These are phyloP conservation scores for Anethum foeniculum DNA, from an alignment of 140 eudicot genomes.

Conservation along the genomic window DNA sequence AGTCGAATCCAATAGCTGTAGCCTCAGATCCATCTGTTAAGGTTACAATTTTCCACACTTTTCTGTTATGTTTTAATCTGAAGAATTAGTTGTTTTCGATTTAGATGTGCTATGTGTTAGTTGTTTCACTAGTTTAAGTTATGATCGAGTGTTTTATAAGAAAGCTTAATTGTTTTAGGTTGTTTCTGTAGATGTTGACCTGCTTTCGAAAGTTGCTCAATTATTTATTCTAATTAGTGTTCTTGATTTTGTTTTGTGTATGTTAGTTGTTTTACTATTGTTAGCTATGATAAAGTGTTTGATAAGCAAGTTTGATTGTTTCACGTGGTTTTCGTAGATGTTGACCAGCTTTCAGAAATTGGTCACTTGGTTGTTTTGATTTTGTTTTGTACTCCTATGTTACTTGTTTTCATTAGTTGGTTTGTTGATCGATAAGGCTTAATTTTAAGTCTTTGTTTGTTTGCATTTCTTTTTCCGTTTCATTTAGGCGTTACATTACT, in stretches of 20 bases:
- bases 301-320: not conserved
- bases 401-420: not conserved
- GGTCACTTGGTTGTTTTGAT: not conserved
- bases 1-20: no score
- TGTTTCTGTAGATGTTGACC: not conserved
- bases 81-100: not conserved
- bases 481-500: no score
- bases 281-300: not conserved
- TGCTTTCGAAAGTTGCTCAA: not conserved
- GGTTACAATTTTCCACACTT: no score
- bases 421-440: no score
- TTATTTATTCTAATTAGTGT: not conserved
- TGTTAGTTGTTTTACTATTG: not conserved
- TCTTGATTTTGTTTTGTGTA: not conserved
- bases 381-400: not conserved
- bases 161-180: not conserved
- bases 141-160: not conserved
- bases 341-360: constrained; percentile 6
- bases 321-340: not conserved
- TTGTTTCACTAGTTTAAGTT: not conserved
- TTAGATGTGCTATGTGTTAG: not conserved
- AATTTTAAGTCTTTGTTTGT: no score
- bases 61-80: no score
- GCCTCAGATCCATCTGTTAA: no score
- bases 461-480: no score